Percentiles rank a stretch among this genome's conserved stretches.
Conservation (phyloP, 768 basidiomycete genomes). For the Rhodotorula graminis region DNA sequence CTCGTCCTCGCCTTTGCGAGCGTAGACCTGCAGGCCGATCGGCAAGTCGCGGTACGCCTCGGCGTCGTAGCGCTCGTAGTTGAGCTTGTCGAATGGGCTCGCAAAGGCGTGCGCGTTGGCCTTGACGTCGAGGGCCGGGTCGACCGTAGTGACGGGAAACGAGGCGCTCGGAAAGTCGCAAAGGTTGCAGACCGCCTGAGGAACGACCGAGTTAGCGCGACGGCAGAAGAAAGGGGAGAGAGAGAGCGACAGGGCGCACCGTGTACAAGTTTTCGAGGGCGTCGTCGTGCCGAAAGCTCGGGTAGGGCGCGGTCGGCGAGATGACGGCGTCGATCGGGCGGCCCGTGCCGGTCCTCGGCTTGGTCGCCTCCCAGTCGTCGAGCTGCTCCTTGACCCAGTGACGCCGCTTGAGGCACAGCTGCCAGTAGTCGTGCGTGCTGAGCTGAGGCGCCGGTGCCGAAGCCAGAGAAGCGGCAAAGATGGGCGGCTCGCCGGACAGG, state of each 20-base stretch:
- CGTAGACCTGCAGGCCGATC: constrained; percentile 62
- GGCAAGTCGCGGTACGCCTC: constrained; percentile 58
- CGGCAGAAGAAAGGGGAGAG: too few relatives aligned
- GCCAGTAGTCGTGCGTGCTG: constrained; percentile 64
- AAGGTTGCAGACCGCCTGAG: constrained; percentile 56
- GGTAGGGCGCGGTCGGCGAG: constrained; percentile 50
- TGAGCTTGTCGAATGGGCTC: constrained; percentile 52
- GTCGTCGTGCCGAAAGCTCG: constrained; percentile 11
- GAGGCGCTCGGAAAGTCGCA: constrained; percentile 63
- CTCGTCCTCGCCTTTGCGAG: constrained; percentile 69
- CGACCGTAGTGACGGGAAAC: constrained; percentile 63
- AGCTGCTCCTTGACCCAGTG: constrained; percentile 58
- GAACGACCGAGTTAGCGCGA: background rate
- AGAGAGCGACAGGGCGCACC: background rate
- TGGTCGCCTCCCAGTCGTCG: constrained; percentile 61
- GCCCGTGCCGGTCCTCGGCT: constrained; percentile 58
- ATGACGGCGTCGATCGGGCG: constrained; percentile 73
- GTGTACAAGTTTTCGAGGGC: constrained; percentile 54
- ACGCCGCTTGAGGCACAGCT: constrained; percentile 56
- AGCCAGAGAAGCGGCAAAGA: constrained; percentile 51
- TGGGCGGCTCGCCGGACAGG: constrained; percentile 55
- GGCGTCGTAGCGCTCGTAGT: constrained; percentile 59
- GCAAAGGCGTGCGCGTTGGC: constrained; percentile 54
- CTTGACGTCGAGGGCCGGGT: constrained; percentile 56
- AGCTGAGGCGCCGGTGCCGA: constrained; percentile 26